Evolutionary conservation across 257 asterid species (phyloP).

Genomic region (Solanum medicagineum): DNA sequence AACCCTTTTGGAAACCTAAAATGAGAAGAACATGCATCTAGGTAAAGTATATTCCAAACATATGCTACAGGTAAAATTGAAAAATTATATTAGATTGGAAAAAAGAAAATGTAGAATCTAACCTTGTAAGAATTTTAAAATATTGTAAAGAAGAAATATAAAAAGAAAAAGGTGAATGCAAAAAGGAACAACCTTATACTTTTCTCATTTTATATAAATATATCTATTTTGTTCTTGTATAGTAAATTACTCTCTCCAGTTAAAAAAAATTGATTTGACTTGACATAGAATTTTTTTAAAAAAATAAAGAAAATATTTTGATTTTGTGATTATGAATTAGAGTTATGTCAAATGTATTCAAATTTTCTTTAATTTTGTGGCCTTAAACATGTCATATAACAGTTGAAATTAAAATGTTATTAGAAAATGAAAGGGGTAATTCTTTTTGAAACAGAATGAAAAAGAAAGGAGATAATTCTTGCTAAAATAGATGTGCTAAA

Average conservation of each 20-base stretch:
- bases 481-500: no score
- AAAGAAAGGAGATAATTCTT: no score
- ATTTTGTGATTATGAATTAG: no score
- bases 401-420: no score
- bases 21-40: neutral
- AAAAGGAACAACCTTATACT: neutral
- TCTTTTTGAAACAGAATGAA: no score
- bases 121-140: neutral
- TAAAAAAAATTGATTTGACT: no score
- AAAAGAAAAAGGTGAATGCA: neutral
- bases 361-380: no score
- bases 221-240: neutral
- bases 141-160: neutral
- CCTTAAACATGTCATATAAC: no score
- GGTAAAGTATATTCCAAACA: neutral
- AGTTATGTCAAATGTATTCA: no score
- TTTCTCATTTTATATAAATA: neutral
- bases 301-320: no score
- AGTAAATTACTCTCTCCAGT: neutral
- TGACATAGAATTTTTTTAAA: no score
- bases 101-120: neutral
- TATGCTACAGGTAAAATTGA: neutral
- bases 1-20: neutral
- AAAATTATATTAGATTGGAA: neutral
- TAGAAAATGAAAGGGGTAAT: no score